Base-by-base conservation (phyloP, 345 rosid species). In the Sonneratia caseolaris region DNA sequence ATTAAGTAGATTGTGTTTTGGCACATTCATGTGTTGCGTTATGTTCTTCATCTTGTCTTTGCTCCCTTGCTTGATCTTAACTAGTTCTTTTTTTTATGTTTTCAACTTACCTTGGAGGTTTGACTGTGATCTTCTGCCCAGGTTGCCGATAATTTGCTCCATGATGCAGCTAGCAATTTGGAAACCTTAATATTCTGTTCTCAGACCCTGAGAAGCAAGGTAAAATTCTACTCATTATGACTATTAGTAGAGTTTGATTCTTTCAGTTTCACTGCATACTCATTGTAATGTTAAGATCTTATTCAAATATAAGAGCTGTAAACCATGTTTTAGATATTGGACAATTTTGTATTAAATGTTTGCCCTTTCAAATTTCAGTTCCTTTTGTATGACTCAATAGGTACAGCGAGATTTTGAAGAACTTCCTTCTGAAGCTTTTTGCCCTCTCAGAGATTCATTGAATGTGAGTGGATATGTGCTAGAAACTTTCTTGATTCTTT, bases 141-240 rank as follows among this genome's bases (percentile, higher is more conserved):
- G 99, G 97, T 96, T 73, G 98, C 98, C 81, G 98, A 96, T 84
- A 96, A 96, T 81, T 85, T 96, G 84, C 98, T 96, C 75, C 99
- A 96, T 66, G 99, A 96, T 83, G 83, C 96, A 68, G 81, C 92
- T 13, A 96, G 98, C 91, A 96, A 96, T 86, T 78, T 87, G 76
- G 98, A 96, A 79, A 96, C 99, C 68, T 83, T 92, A 75, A 96
- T 96, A 77, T 96, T 96, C 82, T 96, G 98, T 77, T 96, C 99
- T 45, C 99, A 92, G 81, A 96, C 99, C 19, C 99, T 96, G 73
- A 80, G 99, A 84, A 91, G 98, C 97, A 96, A 96, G 98, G 99
- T 96, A 92, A 74, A 38, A 72, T 82, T 35, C 2, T 59, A 45
- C 18, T 76, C n/a, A 70, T 72, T 24, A 16, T 24, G 18, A 51